Evolutionary conservation across 371 early-diverging fungal species (phyloP).

Genomic region (Gilbertella persicaria): DNA sequence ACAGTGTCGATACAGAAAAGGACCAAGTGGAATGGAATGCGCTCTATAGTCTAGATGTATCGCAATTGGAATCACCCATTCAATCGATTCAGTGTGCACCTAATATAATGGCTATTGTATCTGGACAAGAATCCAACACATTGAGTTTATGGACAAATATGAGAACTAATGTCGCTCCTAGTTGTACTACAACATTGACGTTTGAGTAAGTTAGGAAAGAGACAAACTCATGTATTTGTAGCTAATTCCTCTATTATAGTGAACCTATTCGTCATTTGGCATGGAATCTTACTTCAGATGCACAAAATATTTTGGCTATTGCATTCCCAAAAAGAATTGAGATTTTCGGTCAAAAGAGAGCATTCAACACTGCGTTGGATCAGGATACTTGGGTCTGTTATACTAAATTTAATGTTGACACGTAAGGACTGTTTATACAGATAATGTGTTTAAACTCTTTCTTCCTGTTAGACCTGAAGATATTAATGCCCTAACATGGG

Average conservation of each 20-base stretch:
- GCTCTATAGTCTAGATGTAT: conserved; percentile 25
- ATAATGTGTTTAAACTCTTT: background rate
- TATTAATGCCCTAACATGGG: conserved; percentile 65
- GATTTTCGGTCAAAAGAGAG: conserved; percentile 56
- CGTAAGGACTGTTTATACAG: too few relatives aligned
- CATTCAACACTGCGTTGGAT: conserved; percentile 21
- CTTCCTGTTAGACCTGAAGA: conserved; percentile 26
- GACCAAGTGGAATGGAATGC: conserved; percentile 23
- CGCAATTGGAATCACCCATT: background rate
- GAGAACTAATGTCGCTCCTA: conserved; percentile 29
- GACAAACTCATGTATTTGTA: background rate
- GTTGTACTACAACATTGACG: conserved; percentile 14
- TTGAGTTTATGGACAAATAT: conserved; percentile 45
- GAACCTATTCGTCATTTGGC: conserved; percentile 56
- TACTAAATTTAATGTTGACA: conserved; percentile 42
- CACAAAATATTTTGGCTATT: conserved; percentile 70
- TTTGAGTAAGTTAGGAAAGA: conserved; percentile 28
- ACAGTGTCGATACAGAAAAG: conserved; percentile 6
- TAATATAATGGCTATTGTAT: conserved; percentile 18
- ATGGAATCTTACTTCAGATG: conserved; percentile 76
- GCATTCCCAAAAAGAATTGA: conserved; percentile 46
- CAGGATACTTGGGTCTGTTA: conserved; percentile 46
- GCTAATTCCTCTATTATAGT: conserved; percentile 20
- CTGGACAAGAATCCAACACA: conserved; percentile 9
- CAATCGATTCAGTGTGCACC: conserved; percentile 17